phyloP scores from a whole-genome alignment of 1,284 basidiomycete genomes.

The Rhodotorula sp. region DNA sequence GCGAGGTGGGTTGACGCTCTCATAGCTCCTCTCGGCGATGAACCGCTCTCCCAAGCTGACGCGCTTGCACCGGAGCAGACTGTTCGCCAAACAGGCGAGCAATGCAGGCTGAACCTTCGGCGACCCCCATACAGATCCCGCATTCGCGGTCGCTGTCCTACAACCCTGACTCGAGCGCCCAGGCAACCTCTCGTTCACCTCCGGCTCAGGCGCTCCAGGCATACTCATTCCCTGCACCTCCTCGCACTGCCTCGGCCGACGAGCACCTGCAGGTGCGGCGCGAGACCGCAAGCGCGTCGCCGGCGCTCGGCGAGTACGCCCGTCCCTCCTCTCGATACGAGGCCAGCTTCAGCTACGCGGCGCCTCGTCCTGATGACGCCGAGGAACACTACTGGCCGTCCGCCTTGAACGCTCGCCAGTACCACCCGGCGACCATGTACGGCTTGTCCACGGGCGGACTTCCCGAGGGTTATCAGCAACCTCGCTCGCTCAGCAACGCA shows the following conservation, averaged over 20 bases:
- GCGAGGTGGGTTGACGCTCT: too few species aligned
- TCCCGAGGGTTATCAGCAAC: slow-evolving; percentile 3
- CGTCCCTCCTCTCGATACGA: not conserved
- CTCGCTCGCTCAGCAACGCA: slow-evolving; percentile 10
- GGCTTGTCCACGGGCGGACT: not conserved
- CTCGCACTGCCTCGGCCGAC: not conserved
- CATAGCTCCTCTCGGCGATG: too few species aligned
- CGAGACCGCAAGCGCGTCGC: not conserved
- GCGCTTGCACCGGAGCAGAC: too few species aligned
- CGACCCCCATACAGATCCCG: too few species aligned
- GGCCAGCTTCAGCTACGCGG: slow-evolving; percentile 1
- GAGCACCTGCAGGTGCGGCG: not conserved
- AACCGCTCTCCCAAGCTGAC: too few species aligned
- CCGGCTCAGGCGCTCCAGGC: not conserved
- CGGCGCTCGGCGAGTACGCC: not conserved
- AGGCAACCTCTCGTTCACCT: too few species aligned
- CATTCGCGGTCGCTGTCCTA: too few species aligned
- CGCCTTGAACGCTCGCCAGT: too few species aligned
- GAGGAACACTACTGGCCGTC: not conserved
- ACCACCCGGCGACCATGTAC: not conserved
- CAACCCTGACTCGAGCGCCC: too few species aligned
- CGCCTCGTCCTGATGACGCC: not conserved
- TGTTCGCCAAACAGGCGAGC: too few species aligned
- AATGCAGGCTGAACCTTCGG: too few species aligned
- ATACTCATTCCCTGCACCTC: slow-evolving; percentile 1